Conservation (phyloP, 768 basidiomycete genomes). For the Trametopsis cervina region DNA sequence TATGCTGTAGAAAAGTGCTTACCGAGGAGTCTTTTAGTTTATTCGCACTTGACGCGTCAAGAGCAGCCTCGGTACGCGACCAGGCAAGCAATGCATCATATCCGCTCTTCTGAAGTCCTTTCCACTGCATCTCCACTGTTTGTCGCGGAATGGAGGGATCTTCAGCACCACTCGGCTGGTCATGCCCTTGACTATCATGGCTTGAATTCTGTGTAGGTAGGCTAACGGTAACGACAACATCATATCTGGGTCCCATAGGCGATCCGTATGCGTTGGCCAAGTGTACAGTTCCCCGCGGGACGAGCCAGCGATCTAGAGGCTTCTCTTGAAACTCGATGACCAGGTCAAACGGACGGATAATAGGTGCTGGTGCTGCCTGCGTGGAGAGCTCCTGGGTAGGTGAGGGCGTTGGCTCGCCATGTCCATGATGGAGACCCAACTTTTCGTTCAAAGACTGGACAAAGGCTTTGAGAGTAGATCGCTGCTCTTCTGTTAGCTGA, state of each 20-base stretch:
- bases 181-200: not conserved
- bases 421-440: not conserved
- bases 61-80: constrained; percentile 25
- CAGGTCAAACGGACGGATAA: constrained; percentile 60
- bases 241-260: not conserved
- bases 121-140: not conserved
- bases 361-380: constrained; percentile 5
- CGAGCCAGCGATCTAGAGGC: constrained; percentile 55
- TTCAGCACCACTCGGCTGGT: not conserved
- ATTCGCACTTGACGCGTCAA: not conserved
- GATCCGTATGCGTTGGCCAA: constrained; percentile 33
- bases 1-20: constrained; percentile 11
- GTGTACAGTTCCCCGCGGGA: constrained; percentile 53
- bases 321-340: constrained; percentile 66
- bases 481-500: constrained; percentile 53
- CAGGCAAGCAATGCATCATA: constrained; percentile 42
- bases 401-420: not conserved
- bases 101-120: not conserved
- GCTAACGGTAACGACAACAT: constrained; percentile 11
- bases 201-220: not conserved
- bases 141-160: not conserved
- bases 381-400: not conserved
- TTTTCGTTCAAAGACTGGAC: constrained; percentile 47
- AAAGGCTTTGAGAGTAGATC: constrained; percentile 64
- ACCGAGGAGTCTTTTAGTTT: constrained; percentile 26